Conservation (phyloP, 106 monocot genomes). For the Acanthochlamys bracteata region DNA sequence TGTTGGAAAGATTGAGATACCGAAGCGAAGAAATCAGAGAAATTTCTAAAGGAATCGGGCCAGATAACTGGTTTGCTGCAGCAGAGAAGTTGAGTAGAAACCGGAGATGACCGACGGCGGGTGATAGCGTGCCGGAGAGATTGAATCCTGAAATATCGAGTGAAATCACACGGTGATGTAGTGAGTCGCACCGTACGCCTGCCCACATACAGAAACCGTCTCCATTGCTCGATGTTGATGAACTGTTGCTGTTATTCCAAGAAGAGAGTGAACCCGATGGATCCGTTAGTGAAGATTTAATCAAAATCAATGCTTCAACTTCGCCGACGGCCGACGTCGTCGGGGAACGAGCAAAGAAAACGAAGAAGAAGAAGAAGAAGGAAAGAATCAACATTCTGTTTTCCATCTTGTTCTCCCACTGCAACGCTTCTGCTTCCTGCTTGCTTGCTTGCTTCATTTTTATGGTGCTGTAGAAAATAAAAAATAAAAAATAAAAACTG, state of each 20-base stretch:
- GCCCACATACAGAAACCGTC: constrained; percentile 19
- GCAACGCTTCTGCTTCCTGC: no score
- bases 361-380: no score
- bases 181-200: constrained; percentile 24
- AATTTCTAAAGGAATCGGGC: constrained; percentile 47
- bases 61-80: constrained; percentile 23
- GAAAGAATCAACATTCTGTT: no score
- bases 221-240: background rate
- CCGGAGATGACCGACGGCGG: constrained; percentile 20
- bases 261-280: constrained; percentile 9
- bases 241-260: constrained; percentile 18
- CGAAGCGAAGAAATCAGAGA: constrained; percentile 34
- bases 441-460: no score
- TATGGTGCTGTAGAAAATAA: no score
- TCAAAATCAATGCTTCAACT: no score
- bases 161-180: background rate
- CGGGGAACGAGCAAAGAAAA: no score
- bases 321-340: no score
- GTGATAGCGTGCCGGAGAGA: constrained; percentile 1
- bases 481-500: no score
- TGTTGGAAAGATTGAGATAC: constrained; percentile 82
- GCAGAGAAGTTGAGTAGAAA: constrained; percentile 11
- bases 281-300: background rate
- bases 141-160: background rate
- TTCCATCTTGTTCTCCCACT: no score